Conservation (phyloP, 78 protist genomes). For the Blattamonas nauphoetae region DNA sequence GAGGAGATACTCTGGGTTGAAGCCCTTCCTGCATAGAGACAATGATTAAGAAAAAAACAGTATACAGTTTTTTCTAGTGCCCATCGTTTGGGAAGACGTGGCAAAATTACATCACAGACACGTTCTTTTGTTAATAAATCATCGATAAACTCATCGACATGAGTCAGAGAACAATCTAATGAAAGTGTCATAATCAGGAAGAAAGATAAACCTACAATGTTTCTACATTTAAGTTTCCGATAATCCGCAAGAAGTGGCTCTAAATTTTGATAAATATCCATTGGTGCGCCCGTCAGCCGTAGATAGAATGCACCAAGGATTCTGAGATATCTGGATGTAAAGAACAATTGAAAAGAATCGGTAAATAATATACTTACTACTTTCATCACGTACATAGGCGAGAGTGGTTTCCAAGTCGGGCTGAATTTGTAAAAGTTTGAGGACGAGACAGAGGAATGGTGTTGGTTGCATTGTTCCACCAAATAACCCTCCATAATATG, state of each 20-base stretch:
- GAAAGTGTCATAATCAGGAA: neutral
- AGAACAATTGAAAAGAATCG: neutral
- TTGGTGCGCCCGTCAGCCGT: constrained; percentile 58
- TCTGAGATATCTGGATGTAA: constrained; percentile 53
- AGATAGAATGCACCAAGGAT: constrained; percentile 83
- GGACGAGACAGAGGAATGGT: constrained; percentile 69
- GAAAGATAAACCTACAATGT: neutral
- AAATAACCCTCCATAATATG: constrained; percentile 68
- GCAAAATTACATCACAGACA: constrained; percentile 63
- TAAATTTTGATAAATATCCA: constrained; percentile 55
- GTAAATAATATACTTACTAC: no score
- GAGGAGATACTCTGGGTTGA: no score
- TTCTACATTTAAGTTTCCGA: constrained; percentile 46
- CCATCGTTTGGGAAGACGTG: constrained; percentile 54
- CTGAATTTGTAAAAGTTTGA: constrained; percentile 76
- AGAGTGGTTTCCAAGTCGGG: constrained; percentile 84
- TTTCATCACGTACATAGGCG: no score
- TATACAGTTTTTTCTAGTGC: neutral
- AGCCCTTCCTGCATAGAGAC: no score
- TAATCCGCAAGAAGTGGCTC: constrained; percentile 80
- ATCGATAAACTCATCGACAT: constrained; percentile 78
- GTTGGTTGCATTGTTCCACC: constrained; percentile 78
- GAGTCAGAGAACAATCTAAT: constrained; percentile 13
- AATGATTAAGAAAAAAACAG: neutral
- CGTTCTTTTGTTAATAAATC: constrained; percentile 43